Conservation (phyloP, 768 basidiomycete species). For the Pleurotus tuber-regium region DNA sequence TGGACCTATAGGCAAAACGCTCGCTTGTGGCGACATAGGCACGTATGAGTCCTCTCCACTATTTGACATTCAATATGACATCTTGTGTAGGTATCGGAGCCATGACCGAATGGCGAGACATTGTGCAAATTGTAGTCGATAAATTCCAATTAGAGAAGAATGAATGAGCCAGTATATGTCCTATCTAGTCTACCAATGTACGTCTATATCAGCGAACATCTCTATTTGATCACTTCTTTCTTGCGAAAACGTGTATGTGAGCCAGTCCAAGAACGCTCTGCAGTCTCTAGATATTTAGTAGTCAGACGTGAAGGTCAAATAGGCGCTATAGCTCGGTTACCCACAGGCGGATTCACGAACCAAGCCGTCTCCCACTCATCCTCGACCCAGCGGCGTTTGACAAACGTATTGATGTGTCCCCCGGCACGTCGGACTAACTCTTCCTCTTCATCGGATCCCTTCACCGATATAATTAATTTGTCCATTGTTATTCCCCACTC, state of each 20-base stretch:
- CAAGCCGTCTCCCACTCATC: slow-evolving; percentile 86
- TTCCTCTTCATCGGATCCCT: slow-evolving; percentile 53
- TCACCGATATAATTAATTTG: slow-evolving; percentile 50
- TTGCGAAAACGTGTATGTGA: slow-evolving; percentile 86
- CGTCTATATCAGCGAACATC: too few relatives aligned
- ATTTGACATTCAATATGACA: too few relatives aligned
- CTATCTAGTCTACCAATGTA: too few relatives aligned
- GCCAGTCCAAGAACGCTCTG: slow-evolving; percentile 82
- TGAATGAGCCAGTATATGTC: too few relatives aligned
- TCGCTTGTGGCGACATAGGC: slow-evolving; percentile 95
- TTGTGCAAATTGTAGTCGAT: slow-evolving; percentile 71
- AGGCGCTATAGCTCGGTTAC: slow-evolving; percentile 21
- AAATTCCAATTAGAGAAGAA: slow-evolving; percentile 22
- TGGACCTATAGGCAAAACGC: slow-evolving; percentile 83
- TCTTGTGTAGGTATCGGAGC: slow-evolving; percentile 71
- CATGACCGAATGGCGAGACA: slow-evolving; percentile 95
- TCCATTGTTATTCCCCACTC: slow-evolving; percentile 73
- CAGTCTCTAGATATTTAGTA: slow-evolving; percentile 50
- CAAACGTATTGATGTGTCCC: slow-evolving; percentile 58
- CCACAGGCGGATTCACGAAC: slow-evolving; percentile 87
- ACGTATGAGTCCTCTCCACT: slow-evolving; percentile 1
- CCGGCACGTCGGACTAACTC: slow-evolving; percentile 48
- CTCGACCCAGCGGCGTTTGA: slow-evolving; percentile 66
- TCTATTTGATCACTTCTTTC: too few relatives aligned
- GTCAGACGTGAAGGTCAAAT: neutral